Evolutionary conservation across 306 rosid species (phyloP).

Genomic region (Dalbergia cochinchinensis): DNA sequence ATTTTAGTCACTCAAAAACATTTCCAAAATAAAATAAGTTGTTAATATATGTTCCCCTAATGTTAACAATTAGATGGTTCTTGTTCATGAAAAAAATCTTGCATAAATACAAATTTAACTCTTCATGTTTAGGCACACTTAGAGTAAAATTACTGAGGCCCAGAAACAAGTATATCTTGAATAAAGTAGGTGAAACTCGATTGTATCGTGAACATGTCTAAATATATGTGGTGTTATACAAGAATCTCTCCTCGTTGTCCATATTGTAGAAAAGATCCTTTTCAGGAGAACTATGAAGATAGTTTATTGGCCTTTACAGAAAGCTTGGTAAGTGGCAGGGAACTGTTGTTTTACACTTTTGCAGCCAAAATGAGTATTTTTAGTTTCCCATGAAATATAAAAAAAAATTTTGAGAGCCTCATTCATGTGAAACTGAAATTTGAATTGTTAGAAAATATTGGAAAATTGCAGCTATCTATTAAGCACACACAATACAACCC

Average conservation of each 20-base stretch:
- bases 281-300: conserved; percentile 37
- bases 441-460: not conserved
- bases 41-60: not conserved
- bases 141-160: no score
- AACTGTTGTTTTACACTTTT: conserved; percentile 36
- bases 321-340: conserved; percentile 18
- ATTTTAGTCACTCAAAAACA: conserved; percentile 15
- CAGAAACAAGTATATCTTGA: no score
- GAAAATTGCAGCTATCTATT: conserved; percentile 3
- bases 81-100: no score
- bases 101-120: no score
- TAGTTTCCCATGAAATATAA: not conserved
- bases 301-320: conserved; percentile 6
- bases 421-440: not conserved
- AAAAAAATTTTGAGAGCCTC: not conserved
- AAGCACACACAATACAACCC: conserved; percentile 14
- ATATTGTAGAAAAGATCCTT: conserved; percentile 40
- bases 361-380: conserved; percentile 4
- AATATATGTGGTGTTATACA: no score
- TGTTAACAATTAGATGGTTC: no score
- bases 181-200: no score
- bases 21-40: conserved; percentile 18
- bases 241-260: conserved; percentile 9
- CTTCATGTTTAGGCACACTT: no score
- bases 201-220: no score